phyloP scores from a whole-genome alignment of 2,329 filamentous ascomycete genomes.

The Fusarium tjaetaba region DNA sequence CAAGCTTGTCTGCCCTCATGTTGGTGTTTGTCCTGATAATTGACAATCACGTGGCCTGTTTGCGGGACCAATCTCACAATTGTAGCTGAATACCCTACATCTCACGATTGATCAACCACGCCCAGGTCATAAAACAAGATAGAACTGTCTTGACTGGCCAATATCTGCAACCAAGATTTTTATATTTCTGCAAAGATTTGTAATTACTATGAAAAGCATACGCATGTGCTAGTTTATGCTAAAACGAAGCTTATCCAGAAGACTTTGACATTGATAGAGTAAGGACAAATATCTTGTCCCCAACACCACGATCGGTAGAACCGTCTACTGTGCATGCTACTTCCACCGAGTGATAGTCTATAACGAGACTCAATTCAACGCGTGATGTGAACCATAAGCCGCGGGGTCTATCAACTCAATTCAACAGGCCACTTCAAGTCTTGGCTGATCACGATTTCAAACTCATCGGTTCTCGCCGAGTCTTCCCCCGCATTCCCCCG shows the following conservation, averaged over 20 bases:
- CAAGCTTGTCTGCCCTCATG: no score
- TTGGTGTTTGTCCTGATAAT: no score
- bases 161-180: neutral
- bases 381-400: no score
- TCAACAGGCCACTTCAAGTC: neutral
- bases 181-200: fast-evolving
- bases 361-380: no score
- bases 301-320: fast-evolving
- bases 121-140: neutral
- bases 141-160: neutral
- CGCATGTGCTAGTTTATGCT: fast-evolving
- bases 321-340: fast-evolving
- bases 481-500: neutral
- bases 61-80: no score
- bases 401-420: no score
- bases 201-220: fast-evolving
- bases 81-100: neutral
- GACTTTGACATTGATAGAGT: neutral
- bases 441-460: neutral
- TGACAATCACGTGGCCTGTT: no score
- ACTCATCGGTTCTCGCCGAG: neutral
- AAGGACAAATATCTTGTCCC: neutral
- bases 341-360: fast-evolving
- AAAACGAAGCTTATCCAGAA: no score
- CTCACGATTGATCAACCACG: neutral